A percentile compares a stretch with the other conserved stretches of the same genome.
Evolutionary conservation across 1,284 basidiomycete genomes (phyloP).

Genomic region (Ceratobasidium sp.): DNA sequence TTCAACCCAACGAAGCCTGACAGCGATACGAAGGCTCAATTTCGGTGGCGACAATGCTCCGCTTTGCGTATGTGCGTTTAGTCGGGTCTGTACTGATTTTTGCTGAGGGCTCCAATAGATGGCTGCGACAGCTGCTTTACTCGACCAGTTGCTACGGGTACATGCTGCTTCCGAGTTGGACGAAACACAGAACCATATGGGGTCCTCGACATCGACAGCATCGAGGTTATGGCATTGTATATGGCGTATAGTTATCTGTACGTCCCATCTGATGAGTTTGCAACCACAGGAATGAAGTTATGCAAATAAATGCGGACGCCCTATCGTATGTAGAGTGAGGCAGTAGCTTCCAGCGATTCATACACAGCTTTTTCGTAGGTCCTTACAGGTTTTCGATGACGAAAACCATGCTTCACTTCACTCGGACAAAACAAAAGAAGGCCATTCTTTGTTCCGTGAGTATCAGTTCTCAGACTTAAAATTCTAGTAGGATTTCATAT

Average conservation of each 20-base stretch:
- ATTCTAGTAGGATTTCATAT: slow-evolving; percentile 1
- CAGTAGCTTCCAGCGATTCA: too few relatives aligned
- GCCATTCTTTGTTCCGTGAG: slow-evolving; percentile 82
- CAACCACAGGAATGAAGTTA: slow-evolving; percentile 67
- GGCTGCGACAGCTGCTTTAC: slow-evolving; percentile 75
- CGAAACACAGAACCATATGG: slow-evolving; percentile 58
- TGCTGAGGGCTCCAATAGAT: slow-evolving; percentile 58
- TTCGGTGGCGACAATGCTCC: slow-evolving; percentile 71
- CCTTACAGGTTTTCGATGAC: slow-evolving; percentile 86
- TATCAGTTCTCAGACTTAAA: neutral
- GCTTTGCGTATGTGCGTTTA: slow-evolving; percentile 65
- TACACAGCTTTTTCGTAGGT: too few relatives aligned
- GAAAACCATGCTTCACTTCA: slow-evolving; percentile 86
- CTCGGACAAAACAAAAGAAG: slow-evolving; percentile 82
- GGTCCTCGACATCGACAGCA: slow-evolving; percentile 69
- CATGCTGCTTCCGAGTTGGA: slow-evolving; percentile 68
- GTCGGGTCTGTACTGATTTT: neutral
- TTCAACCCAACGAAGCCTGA: slow-evolving; percentile 69
- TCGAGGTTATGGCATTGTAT: slow-evolving; percentile 76
- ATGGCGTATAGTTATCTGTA: slow-evolving; percentile 44
- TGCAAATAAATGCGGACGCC: slow-evolving; percentile 90
- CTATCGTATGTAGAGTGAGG: slow-evolving; percentile 67
- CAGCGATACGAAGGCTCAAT: slow-evolving; percentile 73
- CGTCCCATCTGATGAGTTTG: slow-evolving; percentile 30
- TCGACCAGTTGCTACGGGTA: slow-evolving; percentile 75